A percentile compares a stretch with the other conserved stretches of the same genome.
Evolutionary conservation across 139 green algal species (phyloP).

Genomic region (Chlamydomonas applanata): DNA sequence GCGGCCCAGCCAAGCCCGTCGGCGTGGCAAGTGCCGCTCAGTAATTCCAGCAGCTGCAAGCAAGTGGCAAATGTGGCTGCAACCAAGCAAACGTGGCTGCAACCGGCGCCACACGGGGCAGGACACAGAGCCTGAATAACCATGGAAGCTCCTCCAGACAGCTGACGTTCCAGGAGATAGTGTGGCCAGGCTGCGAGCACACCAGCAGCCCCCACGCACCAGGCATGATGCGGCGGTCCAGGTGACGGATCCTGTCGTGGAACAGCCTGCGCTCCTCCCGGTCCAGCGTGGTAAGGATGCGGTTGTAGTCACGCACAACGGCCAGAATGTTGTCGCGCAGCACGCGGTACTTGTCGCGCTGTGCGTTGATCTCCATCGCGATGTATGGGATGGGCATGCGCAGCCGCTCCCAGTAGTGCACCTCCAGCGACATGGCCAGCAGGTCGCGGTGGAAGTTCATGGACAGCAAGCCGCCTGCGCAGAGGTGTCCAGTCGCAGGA

Average conservation of each 20-base stretch:
- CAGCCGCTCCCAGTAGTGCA: constrained; percentile 83
- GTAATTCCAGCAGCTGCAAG: no score
- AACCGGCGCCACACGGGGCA: no score
- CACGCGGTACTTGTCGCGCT: constrained; percentile 80
- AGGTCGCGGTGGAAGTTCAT: constrained; percentile 83
- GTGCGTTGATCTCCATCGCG: constrained; percentile 82
- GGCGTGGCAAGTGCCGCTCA: no score
- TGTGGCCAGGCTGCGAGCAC: no score
- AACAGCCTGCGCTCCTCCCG: constrained; percentile 80
- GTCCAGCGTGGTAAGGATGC: constrained; percentile 69
- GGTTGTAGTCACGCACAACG: constrained; percentile 65
- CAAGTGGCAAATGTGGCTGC: no score
- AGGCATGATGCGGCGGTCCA: constrained; percentile 83
- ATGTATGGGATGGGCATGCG: constrained; percentile 76
- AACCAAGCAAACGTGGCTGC: no score
- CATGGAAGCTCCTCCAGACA: no score
- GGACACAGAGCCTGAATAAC: no score
- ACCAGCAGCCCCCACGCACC: no score
- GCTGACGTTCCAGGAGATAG: no score
- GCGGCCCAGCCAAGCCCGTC: no score
- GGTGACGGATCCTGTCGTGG: constrained; percentile 75
- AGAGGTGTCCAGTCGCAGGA: neutral
- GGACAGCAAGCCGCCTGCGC: constrained; percentile 62
- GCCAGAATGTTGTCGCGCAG: constrained; percentile 66
- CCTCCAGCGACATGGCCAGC: constrained; percentile 69